Percentiles rank a stretch among this genome's conserved stretches.
These are phyloP conservation scores for Aspergillus ostianus DNA, from an alignment of 495 filamentous ascomycete species.

Conservation along the genomic window DNA sequence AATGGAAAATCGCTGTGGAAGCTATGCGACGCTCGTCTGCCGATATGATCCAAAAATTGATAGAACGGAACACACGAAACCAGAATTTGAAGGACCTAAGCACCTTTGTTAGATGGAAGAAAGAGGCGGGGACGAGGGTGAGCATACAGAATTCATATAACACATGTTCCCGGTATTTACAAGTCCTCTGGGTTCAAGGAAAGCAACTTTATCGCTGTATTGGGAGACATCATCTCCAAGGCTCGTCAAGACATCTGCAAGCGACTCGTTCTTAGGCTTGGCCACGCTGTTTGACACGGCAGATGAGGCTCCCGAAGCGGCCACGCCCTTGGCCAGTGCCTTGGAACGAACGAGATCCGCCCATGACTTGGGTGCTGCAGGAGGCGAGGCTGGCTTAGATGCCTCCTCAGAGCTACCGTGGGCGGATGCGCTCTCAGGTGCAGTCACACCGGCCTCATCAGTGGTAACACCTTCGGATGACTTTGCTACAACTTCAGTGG, in stretches of 20 bases:
- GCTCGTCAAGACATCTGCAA: conserved; percentile 69
- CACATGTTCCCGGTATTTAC: conserved; percentile 99
- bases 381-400: conserved; percentile 39
- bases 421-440: conserved; percentile 7
- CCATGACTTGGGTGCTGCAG: conserved; percentile 67
- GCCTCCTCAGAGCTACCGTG: conserved; percentile 27
- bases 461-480: conserved; percentile 4
- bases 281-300: conserved; percentile 46
- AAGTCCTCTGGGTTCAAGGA: conserved; percentile 90
- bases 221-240: conserved; percentile 60
- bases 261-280: conserved; percentile 56
- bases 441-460: conserved; percentile 5
- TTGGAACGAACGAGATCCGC: conserved; percentile 68
- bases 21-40: conserved; percentile 78
- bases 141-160: conserved; percentile 97
- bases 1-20: conserved; percentile 94
- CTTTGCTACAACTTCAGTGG: conserved; percentile 17
- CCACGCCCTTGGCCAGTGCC: conserved; percentile 27
- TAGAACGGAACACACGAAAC: conserved; percentile 93
- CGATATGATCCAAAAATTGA: conserved; percentile 84
- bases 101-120: background rate
- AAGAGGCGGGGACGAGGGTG: background rate
- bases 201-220: conserved; percentile 64
- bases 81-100: conserved; percentile 85
- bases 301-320: conserved; percentile 22